Conservation (phyloP, 108 stramenopile genomes). For the Cyclotella atomus region DNA sequence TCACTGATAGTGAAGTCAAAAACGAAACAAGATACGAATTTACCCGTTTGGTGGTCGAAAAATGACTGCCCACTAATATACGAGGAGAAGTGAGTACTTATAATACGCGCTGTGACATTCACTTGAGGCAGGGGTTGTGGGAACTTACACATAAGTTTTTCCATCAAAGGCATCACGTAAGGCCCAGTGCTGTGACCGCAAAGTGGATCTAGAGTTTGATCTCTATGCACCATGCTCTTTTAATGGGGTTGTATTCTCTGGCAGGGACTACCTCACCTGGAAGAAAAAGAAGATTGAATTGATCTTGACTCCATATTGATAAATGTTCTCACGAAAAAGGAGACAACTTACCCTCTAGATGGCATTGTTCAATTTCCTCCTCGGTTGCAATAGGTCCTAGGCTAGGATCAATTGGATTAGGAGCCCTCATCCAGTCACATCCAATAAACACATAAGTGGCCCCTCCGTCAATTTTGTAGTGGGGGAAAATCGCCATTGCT, state of each 20-base stretch:
- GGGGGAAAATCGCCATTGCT: constrained; percentile 43
- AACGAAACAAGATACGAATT: constrained; percentile 51
- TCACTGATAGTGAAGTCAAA: constrained; percentile 43
- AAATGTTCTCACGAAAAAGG: constrained; percentile 1
- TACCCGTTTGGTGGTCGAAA: constrained; percentile 50
- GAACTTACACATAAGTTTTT: constrained; percentile 16
- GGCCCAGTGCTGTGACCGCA: constrained; percentile 40
- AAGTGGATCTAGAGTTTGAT: constrained; percentile 51
- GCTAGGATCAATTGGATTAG: constrained; percentile 34
- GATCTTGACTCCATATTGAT: background rate
- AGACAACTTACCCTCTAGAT: constrained; percentile 38
- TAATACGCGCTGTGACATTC: too few relatives aligned
- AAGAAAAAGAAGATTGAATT: background rate
- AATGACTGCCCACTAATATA: constrained; percentile 34
- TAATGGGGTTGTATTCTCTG: constrained; percentile 60
- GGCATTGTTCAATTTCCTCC: constrained; percentile 56
- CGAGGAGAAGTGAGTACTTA: background rate
- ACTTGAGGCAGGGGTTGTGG: too few relatives aligned
- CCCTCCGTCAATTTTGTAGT: constrained; percentile 4
- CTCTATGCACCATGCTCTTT: constrained; percentile 63
- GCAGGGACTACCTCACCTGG: background rate
- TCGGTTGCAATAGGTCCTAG: constrained; percentile 46
- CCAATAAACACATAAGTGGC: constrained; percentile 46
- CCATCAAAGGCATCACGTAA: constrained; percentile 31
- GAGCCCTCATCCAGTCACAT: constrained; percentile 62